phyloP scores from a whole-genome alignment of 371 early-diverging fungal genomes.

The Syncephalastrum sp. region DNA sequence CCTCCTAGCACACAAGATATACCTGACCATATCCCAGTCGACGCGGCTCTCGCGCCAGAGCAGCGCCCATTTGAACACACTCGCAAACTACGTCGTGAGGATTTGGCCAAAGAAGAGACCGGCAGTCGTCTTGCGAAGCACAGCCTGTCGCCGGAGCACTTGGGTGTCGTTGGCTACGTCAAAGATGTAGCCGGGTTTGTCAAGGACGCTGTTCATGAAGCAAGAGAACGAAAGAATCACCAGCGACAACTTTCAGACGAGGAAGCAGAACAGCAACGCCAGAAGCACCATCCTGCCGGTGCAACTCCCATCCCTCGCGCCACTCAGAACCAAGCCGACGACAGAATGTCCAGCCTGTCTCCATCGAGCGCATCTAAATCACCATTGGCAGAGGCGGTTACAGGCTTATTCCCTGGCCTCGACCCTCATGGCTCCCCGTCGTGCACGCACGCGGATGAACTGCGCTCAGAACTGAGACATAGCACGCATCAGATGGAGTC shows the following conservation, averaged over 20 bases:
- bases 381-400: constrained; percentile 34
- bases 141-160: constrained; percentile 43
- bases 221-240: constrained; percentile 11
- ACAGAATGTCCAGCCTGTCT: background rate
- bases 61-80: constrained; percentile 31
- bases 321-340: no score
- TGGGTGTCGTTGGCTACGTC: constrained; percentile 48
- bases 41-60: constrained; percentile 42
- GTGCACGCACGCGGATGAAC: constrained; percentile 13
- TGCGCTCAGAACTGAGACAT: background rate
- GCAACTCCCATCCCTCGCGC: constrained; percentile 4
- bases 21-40: constrained; percentile 37
- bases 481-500: no score
- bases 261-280: constrained; percentile 2
- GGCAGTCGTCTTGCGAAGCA: constrained; percentile 26
- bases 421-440: constrained; percentile 3
- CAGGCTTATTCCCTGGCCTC: constrained; percentile 34
- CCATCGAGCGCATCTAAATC: constrained; percentile 9
- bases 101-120: constrained; percentile 8
- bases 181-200: constrained; percentile 51
- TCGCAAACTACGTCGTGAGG: constrained; percentile 17
- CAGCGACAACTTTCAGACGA: constrained; percentile 21
- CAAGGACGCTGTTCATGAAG: constrained; percentile 37
- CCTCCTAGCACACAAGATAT: constrained; percentile 12
- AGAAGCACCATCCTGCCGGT: background rate